phyloP scores from a whole-genome alignment of 441 rosid species.

The Gossypium schwendimanii region DNA sequence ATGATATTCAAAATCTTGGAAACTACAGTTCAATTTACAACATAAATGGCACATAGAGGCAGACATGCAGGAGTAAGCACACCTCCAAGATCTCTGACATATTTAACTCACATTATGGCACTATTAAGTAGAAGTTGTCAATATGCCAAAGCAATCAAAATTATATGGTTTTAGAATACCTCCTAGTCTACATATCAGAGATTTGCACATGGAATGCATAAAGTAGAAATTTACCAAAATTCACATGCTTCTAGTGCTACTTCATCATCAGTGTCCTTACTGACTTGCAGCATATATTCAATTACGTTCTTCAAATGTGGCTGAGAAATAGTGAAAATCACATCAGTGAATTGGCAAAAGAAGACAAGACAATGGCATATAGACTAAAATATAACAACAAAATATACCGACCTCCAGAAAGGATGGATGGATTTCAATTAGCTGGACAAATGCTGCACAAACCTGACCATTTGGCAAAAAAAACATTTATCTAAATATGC shows the following conservation, averaged over 20 bases:
- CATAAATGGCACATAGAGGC: constrained; percentile 1
- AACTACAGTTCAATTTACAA: neutral
- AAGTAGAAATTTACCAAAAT: constrained; percentile 67
- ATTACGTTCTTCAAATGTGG: constrained; percentile 82
- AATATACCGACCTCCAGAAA: constrained; percentile 66
- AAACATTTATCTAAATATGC: neutral
- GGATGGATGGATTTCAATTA: constrained; percentile 83
- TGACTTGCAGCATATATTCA: constrained; percentile 93
- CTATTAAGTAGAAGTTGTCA: neutral
- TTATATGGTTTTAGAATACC: neutral
- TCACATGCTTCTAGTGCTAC: constrained; percentile 99
- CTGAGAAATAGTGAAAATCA: constrained; percentile 36
- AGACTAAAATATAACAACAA: constrained; percentile 7
- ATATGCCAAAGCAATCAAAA: neutral
- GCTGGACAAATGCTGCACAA: constrained; percentile 94
- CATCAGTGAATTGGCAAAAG: constrained; percentile 8
- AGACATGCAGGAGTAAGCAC: neutral
- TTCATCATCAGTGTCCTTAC: constrained; percentile 83
- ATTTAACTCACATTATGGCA: neutral
- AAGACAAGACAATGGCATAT: neutral
- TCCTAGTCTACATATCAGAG: neutral
- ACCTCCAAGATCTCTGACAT: neutral
- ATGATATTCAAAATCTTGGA: neutral
- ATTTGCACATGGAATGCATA: constrained; percentile 10
- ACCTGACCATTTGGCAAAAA: constrained; percentile 44